Conservation (phyloP, 306 rosid genomes). For the Pterocarpus santalinus region DNA sequence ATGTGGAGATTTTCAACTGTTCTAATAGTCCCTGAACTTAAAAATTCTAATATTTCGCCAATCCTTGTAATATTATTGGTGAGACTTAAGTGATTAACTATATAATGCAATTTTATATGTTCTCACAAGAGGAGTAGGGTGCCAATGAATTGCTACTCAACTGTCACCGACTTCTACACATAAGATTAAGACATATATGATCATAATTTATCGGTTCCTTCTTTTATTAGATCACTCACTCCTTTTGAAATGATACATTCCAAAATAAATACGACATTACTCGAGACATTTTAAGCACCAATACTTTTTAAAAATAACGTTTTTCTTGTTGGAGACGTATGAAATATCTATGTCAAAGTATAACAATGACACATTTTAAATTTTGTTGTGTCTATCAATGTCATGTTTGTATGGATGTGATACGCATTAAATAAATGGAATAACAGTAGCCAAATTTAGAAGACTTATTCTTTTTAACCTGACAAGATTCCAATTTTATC, state of each 20-base stretch:
- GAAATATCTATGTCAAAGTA: not conserved
- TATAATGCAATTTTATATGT: not conserved
- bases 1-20: not conserved
- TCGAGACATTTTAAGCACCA: not conserved
- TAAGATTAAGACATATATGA: not conserved
- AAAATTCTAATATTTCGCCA: not conserved
- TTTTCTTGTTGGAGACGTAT: not conserved
- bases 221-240: not conserved
- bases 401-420: not conserved
- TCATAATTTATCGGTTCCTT: not conserved
- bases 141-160: not conserved
- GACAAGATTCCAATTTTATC: too few species aligned
- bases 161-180: not conserved
- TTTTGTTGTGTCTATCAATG: not conserved
- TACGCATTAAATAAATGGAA: not conserved
- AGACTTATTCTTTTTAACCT: too few species aligned
- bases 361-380: not conserved
- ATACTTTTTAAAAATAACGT: not conserved
- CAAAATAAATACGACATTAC: not conserved
- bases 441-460: not conserved
- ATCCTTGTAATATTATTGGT: not conserved
- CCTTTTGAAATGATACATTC: not conserved
- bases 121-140: not conserved
- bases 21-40: not conserved
- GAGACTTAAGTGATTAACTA: not conserved